phyloP scores from a whole-genome alignment of 2,329 filamentous ascomycete species.

The Sporothrix inflata region DNA sequence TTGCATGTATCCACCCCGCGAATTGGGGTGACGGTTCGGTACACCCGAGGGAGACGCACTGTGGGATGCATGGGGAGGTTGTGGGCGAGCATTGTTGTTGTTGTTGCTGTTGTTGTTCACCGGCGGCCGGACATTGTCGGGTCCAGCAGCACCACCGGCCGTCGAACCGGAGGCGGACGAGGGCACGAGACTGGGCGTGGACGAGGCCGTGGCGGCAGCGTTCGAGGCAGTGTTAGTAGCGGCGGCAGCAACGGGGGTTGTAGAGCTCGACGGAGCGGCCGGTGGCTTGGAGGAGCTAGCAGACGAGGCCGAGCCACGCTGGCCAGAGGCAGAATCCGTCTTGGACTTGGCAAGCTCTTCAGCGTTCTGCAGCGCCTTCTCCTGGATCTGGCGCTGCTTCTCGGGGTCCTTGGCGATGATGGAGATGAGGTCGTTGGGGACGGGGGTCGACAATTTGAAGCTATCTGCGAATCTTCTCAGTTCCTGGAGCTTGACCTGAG shows the following conservation, averaged over 20 bases:
- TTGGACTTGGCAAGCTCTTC: conserved; percentile 61
- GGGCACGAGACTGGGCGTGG: background rate
- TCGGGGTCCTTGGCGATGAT: conserved; percentile 96
- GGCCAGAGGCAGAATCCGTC: conserved; percentile 48
- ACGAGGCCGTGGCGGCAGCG: background rate
- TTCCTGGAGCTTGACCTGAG: conserved; percentile 90
- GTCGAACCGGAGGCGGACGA: conserved; percentile 34
- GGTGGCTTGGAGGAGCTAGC: background rate
- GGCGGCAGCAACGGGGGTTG: background rate
- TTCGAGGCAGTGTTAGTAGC: conserved; percentile 24
- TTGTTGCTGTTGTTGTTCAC: conserved; percentile 15
- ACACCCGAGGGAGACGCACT: conserved; percentile 38
- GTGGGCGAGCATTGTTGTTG: conserved; percentile 23
- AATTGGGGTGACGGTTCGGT: conserved; percentile 51
- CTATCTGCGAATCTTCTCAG: conserved; percentile 91
- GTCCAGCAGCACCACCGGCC: conserved; percentile 25
- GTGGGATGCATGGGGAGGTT: conserved; percentile 33
- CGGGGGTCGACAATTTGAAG: conserved; percentile 92
- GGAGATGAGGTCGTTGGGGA: conserved; percentile 86
- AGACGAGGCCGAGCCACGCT: conserved; percentile 47
- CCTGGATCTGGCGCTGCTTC: conserved; percentile 91
- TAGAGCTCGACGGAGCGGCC: background rate
- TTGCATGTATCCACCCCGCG: conserved; percentile 54
- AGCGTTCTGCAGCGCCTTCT: conserved; percentile 78
- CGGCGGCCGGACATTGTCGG: conserved; percentile 10